Evolutionary conservation across 192 early-diverging fungal genomes (phyloP).

Genomic region (Coemansia umbellata): DNA sequence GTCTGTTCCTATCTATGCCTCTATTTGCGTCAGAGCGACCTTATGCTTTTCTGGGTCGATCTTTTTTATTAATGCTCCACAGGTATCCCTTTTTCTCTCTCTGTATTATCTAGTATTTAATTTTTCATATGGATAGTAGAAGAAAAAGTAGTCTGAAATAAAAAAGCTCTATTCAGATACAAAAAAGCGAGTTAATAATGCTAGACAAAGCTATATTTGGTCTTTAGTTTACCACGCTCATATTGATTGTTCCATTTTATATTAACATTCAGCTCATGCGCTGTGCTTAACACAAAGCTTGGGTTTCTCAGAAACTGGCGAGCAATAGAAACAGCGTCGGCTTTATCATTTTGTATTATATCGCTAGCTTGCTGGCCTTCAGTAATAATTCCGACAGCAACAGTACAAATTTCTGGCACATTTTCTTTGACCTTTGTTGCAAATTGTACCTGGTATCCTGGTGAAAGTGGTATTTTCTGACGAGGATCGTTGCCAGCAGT

Average conservation of each 20-base stretch:
- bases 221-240: conserved; percentile 25
- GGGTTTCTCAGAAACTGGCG: conserved; percentile 69
- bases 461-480: conserved; percentile 47
- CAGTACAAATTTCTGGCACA: conserved; percentile 54
- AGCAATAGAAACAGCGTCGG: conserved; percentile 72
- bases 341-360: conserved; percentile 58
- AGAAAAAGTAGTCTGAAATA: no score
- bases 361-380: conserved; percentile 63
- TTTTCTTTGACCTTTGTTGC: conserved; percentile 58
- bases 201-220: conserved; percentile 20
- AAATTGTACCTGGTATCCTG: conserved; percentile 71
- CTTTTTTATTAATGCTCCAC: no score
- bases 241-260: conserved; percentile 60
- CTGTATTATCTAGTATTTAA: no score
- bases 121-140: no score
- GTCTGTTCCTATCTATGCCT: not conserved
- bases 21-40: no score
- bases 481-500: conserved; percentile 63
- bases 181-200: not conserved
- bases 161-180: not conserved
- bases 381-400: conserved; percentile 70
- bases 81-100: no score
- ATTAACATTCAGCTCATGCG: conserved; percentile 60
- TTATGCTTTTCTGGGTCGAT: no score
- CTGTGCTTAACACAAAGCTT: conserved; percentile 55